phyloP scores from a whole-genome alignment of 1,284 basidiomycete species.

The Thecaphora frezii region DNA sequence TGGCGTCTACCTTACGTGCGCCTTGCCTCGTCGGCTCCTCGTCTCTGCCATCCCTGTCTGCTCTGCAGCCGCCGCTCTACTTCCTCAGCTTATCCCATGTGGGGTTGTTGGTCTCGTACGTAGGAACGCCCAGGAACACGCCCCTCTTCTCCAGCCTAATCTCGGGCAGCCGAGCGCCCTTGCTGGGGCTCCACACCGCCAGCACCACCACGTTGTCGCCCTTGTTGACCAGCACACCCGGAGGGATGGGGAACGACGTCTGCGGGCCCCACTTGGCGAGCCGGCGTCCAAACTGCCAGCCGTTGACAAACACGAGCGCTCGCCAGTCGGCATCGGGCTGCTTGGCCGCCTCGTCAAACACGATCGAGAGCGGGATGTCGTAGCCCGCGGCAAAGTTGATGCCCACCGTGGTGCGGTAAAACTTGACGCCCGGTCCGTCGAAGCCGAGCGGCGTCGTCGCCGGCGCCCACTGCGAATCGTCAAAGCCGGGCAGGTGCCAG shows the following conservation, averaged over 20 bases:
- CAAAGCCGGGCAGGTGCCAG: slow-evolving; percentile 77
- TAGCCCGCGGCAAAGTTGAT: slow-evolving; percentile 60
- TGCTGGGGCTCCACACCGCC: slow-evolving; percentile 19
- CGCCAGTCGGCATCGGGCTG: background rate
- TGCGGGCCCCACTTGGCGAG: slow-evolving; percentile 34
- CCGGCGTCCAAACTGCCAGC: slow-evolving; percentile 49
- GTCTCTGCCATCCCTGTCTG: too few relatives aligned
- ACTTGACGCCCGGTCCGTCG: slow-evolving; percentile 63
- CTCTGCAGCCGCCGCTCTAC: too few relatives aligned
- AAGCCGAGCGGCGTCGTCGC: background rate
- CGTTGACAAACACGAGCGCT: slow-evolving; percentile 45
- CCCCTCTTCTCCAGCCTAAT: background rate
- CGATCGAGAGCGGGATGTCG: slow-evolving; percentile 10
- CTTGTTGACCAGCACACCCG: slow-evolving; percentile 18
- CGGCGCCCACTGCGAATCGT: slow-evolving; percentile 66
- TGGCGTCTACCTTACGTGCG: too few relatives aligned
- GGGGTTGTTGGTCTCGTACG: background rate
- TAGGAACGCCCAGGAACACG: background rate
- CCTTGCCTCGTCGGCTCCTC: too few relatives aligned
- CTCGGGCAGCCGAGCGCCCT: background rate
- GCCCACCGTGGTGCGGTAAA: slow-evolving; percentile 74
- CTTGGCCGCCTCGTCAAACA: slow-evolving; percentile 4
- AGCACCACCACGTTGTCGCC: slow-evolving; percentile 32
- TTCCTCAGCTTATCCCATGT: too few relatives aligned
- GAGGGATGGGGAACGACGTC: slow-evolving; percentile 27